Evolutionary conservation across 495 filamentous ascomycete genomes (phyloP), one percentile per base, ranked within the genome.

Genomic region (Neurospora pannonica): DNA sequence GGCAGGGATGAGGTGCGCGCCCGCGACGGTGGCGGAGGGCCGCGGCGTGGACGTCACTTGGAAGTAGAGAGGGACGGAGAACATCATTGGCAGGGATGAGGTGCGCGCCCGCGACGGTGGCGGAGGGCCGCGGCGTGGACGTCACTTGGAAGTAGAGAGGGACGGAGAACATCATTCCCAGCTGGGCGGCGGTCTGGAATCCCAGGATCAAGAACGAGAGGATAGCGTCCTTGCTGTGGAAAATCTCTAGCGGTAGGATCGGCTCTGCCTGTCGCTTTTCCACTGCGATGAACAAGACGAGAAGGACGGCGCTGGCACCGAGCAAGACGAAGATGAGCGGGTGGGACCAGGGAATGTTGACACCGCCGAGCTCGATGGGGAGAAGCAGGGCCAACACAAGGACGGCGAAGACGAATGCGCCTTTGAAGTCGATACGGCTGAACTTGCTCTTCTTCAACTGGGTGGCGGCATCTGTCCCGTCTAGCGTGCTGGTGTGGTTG

Each of bases 81-180:
- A 86, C 86, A 89, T 88, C n/a, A n/a, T n/a, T n/a, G n/a, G n/a
- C n/a, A n/a, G n/a, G n/a, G n/a, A n/a, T n/a, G n/a, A 93, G 82
- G 77, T 92, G 89, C 0, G 84, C 84, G 1, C 91, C 91, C 0
- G 90, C 86, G 0, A 81, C 77, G 1, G 90, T 88, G 71, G 87
- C 86, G 10, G 88, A 89, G 6, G 85, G 85, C 15, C 54, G 54
- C 21, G 28, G 54, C 0, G 83, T 78, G 5, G 83, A 76, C 0
- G 89, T 91, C n/a, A 92, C 86, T 75, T 91, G 89, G 76, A 92
- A 93, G 78, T 93, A 93, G 0, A 93, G 81, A 0, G 91, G 91
- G 0, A 92, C 86, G n/a, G 83, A 82, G 60, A 85, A 86, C 86
- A 89, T 88, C 84, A 84, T 87, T 77, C 83, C 83, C 3, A 90